Percentiles rank a stretch among this genome's conserved stretches.
Evolutionary conservation across 2,329 filamentous ascomycete species (phyloP).

Genomic region (Botrytis sinoallii): DNA sequence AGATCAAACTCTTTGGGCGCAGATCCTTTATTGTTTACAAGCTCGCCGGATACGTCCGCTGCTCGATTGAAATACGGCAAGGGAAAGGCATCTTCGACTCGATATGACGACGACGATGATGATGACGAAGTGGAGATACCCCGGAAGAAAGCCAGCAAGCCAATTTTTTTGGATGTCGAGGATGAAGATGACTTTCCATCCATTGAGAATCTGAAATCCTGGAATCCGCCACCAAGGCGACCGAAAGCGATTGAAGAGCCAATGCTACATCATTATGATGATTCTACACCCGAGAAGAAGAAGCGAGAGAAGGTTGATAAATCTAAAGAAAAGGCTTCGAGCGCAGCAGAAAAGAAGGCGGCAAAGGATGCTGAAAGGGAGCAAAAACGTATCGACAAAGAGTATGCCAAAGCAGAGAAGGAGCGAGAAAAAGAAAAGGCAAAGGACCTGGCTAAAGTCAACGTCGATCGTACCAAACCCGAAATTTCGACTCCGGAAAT

Average conservation of each 20-base stretch:
- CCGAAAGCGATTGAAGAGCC: background rate
- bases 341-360: constrained; percentile 25
- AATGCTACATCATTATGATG: background rate
- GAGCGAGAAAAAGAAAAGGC: constrained; percentile 60
- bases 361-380: constrained; percentile 30
- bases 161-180: background rate
- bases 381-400: constrained; percentile 51
- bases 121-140: background rate
- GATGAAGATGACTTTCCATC: constrained; percentile 20
- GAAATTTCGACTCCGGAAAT: constrained; percentile 72
- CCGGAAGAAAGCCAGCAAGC: background rate
- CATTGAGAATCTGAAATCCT: constrained; percentile 1
- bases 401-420: constrained; percentile 59
- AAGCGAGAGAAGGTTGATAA: background rate
- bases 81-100: constrained; percentile 17
- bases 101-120: constrained; percentile 15
- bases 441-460: constrained; percentile 67
- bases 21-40: constrained; percentile 33
- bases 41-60: constrained; percentile 32
- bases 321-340: constrained; percentile 25
- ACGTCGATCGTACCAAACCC: constrained; percentile 70
- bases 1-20: constrained; percentile 37
- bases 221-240: background rate
- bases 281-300: background rate
- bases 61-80: constrained; percentile 24